Evolutionary conservation across 495 filamentous ascomycete species (phyloP).

Genomic region (Daldinia caldariorum): DNA sequence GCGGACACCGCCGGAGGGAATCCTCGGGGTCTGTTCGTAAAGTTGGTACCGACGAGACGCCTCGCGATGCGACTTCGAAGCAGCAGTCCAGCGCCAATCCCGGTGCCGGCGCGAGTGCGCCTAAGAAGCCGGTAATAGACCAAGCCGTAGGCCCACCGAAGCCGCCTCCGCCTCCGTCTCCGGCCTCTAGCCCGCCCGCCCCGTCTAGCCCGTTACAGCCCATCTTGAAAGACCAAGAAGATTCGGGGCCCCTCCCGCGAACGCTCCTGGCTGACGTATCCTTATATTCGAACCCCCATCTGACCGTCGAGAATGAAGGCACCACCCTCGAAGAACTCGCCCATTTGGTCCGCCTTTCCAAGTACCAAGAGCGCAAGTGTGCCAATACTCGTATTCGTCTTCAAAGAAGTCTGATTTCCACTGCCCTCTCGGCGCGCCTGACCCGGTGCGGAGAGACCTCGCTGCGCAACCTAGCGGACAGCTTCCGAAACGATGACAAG

Average conservation of each 20-base stretch:
- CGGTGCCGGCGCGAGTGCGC: conserved; percentile 49
- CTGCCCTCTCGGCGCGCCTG: conserved; percentile 81
- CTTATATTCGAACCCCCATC: conserved; percentile 59
- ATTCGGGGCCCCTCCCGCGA: conserved; percentile 47
- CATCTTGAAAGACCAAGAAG: conserved; percentile 47
- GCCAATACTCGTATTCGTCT: conserved; percentile 72
- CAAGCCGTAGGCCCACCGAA: conserved; percentile 48
- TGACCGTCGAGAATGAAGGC: conserved; percentile 59
- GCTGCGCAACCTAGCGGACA: conserved; percentile 85
- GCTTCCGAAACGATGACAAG: conserved; percentile 90
- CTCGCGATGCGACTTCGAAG: conserved; percentile 50
- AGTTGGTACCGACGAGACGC: conserved; percentile 51
- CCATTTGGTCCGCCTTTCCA: conserved; percentile 73
- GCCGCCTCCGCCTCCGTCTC: conserved; percentile 33
- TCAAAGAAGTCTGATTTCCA: conserved; percentile 73
- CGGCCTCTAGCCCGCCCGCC: conserved; percentile 34
- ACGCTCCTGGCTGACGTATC: conserved; percentile 61
- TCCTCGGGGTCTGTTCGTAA: conserved; percentile 46
- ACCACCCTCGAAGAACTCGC: conserved; percentile 77
- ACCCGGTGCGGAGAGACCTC: conserved; percentile 79
- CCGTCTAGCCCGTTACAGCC: conserved; percentile 40
- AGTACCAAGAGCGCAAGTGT: conserved; percentile 78
- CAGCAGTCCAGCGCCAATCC: conserved; percentile 48
- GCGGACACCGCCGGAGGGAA: conserved; percentile 45
- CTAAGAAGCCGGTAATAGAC: conserved; percentile 58